These are phyloP conservation scores for Globisporangium ultimum DNA, from an alignment of 352 stramenopile genomes.

Conservation along the genomic window DNA sequence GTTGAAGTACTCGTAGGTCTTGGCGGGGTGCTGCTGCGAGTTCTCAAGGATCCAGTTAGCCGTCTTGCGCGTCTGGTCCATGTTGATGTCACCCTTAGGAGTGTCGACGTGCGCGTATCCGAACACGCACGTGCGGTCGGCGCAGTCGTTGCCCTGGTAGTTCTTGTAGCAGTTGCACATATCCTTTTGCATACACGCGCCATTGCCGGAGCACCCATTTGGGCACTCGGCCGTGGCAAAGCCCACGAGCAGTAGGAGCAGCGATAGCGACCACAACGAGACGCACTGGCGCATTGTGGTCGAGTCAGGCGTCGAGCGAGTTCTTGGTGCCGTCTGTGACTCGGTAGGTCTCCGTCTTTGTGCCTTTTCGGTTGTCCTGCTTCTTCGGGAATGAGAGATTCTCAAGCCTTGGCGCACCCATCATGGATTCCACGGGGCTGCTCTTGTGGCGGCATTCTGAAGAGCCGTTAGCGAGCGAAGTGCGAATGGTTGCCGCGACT, in stretches of 20 bases:
- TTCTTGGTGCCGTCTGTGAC: not conserved
- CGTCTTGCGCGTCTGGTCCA: constrained; percentile 44
- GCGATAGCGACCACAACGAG: not conserved
- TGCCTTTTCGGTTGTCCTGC: not conserved
- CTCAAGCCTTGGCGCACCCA: no score
- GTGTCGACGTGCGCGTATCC: constrained; percentile 89
- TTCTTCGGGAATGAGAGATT: constrained; percentile 12
- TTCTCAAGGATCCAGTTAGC: constrained; percentile 60
- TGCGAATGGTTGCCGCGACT: no score
- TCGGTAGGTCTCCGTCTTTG: not conserved
- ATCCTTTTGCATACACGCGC: constrained; percentile 75
- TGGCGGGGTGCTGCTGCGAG: constrained; percentile 65
- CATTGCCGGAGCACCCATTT: constrained; percentile 80
- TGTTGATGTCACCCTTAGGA: constrained; percentile 92
- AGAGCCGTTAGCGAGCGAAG: no score
- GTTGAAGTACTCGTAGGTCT: constrained; percentile 76
- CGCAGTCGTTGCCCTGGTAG: constrained; percentile 80
- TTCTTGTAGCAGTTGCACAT: constrained; percentile 87
- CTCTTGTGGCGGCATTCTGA: no score
- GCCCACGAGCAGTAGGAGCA: constrained; percentile 17
- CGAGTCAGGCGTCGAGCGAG: not conserved
- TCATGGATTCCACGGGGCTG: no score
- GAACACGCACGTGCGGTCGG: constrained; percentile 82
- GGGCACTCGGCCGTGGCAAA: constrained; percentile 50
- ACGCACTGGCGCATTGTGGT: constrained; percentile 1